Evolutionary conservation across 257 asterid genomes (phyloP), one percentile per base, ranked within the genome.

Genomic region (Primulina huaijiensis): DNA sequence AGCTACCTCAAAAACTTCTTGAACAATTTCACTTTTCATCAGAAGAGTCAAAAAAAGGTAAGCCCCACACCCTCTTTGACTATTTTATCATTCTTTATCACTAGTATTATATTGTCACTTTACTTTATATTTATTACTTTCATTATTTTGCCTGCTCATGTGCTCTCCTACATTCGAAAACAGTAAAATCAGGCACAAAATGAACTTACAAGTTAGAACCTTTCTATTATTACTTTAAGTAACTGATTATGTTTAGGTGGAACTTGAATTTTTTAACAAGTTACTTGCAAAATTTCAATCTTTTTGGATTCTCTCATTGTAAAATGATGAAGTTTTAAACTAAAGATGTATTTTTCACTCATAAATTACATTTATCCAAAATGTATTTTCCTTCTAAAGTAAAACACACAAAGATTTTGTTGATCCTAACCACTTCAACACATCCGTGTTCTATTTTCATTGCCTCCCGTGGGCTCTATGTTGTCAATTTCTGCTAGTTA

Each of bases 1-100:
- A 76, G 76, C 88, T 29, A 40, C 79, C 37, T 70, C 84, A 38
- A 86, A 79, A 75, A 33, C 78, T 25, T 72, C 81, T 69, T 81
- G 72, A 75, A 72, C 74, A 64, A 56, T 61, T 69, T 46, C 56
- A 46, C 56, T 16, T 29, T 27, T 35, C 0, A 30, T 62, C 1
- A 50, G 2, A 50, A 50, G 57, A 14, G 57, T 50, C 2, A 43
- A 9, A 30, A 64, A 68, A 63, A 7, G 77, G 86, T 81, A 72
- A 55, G 80, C 58, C 71, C 57, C 57, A 43, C 76, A 43, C 76
- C 72, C 58, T 10, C n/a, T 70, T 52, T 33, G 52, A 30, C 61
- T 65, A 68, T 68, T 68, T 60, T 75, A 38, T 52, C 59, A 23
- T 60, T n/a, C 1, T 46, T 21, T 65, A 55, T 60, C 64, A 16